These are phyloP conservation scores for Mortierella sp. DNA, from an alignment of 371 early-diverging fungal genomes.

Conservation along the genomic window DNA sequence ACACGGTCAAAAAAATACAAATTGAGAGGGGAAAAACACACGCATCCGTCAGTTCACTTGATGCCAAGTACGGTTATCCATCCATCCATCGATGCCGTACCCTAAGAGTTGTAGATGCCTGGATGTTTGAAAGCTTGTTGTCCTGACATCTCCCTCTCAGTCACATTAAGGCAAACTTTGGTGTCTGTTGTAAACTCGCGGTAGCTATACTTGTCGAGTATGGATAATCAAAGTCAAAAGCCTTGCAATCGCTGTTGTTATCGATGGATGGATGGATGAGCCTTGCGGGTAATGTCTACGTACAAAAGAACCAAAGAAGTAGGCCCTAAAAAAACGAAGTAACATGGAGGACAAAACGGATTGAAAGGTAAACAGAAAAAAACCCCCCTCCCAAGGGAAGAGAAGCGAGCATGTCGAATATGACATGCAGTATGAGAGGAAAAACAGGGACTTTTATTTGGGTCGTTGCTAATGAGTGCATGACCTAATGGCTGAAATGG, in stretches of 20 bases:
- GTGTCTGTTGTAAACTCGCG: too few relatives aligned
- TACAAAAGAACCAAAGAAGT: neutral
- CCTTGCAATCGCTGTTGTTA: neutral
- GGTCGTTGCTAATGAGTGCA: too few relatives aligned
- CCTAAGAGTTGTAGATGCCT: too few relatives aligned
- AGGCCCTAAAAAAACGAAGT: neutral
- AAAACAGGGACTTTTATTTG: too few relatives aligned
- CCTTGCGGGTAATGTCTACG: neutral
- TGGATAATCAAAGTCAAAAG: too few relatives aligned
- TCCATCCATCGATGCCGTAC: slow-evolving; percentile 30
- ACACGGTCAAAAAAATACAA: neutral
- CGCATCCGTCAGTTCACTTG: neutral
- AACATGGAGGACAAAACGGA: neutral
- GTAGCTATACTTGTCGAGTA: too few relatives aligned
- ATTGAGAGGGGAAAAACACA: neutral
- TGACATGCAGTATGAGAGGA: neutral
- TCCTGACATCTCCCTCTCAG: neutral
- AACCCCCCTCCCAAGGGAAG: neutral
- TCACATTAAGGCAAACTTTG: too few relatives aligned
- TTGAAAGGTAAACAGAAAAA: slow-evolving; percentile 15
- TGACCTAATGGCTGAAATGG: too few relatives aligned
- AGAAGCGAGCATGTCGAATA: neutral
- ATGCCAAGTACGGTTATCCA: neutral
- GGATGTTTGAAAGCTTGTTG: neutral
- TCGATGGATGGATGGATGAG: neutral